Evolutionary conservation across 202 grass and related monocot species (phyloP), one percentile per base, ranked within the genome.

Genomic region (Schoenoplectus triqueter): DNA sequence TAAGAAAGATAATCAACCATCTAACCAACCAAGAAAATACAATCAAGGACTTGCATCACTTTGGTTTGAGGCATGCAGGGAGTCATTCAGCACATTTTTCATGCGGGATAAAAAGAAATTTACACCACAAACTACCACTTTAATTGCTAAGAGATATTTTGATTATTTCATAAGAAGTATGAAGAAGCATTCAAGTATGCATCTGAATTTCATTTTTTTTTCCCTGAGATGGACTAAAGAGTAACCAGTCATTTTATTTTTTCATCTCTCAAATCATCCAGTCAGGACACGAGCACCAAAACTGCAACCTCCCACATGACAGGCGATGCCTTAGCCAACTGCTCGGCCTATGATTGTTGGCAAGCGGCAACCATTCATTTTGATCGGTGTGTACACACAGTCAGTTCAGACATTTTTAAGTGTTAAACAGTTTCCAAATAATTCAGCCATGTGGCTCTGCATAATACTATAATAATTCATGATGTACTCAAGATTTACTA

Each of bases 1-100:
- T 11, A 71, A 84, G 49, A 19, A 84, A 73, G 48, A 45, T 11
- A 73, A 85, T 85, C 82, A 60, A 75, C 49, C 62, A 50, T 64
- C 41, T 51, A 5, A 66, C 0, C 50, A 44, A 50, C 42, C 44
- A 66, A 51, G 64, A 51, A 67, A 52, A 13, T 67, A 63, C 62
- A 66, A 67, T 65, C 5, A 65, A 49, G 78, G 44, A 22, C 64
- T 15, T 81, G 11, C 1, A 31, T 31, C 31, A 31, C 31, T 10
- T 52, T 52, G 0, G 50, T 5, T 52, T 52, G 50, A 52, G 50
- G 7, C 8, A 52, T 31, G 50, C 6, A 52, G 50, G 7, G 50
- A 52, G 47, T 52, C 57, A 61, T 18, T 2, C n/a, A 61, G 57
- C 57, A 61, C 5, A 5, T 10, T 52, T 61, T 61, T 61, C 5